Conservation (phyloP, 1,284 basidiomycete species). For the Cutaneotrichosporon dermatis region DNA sequence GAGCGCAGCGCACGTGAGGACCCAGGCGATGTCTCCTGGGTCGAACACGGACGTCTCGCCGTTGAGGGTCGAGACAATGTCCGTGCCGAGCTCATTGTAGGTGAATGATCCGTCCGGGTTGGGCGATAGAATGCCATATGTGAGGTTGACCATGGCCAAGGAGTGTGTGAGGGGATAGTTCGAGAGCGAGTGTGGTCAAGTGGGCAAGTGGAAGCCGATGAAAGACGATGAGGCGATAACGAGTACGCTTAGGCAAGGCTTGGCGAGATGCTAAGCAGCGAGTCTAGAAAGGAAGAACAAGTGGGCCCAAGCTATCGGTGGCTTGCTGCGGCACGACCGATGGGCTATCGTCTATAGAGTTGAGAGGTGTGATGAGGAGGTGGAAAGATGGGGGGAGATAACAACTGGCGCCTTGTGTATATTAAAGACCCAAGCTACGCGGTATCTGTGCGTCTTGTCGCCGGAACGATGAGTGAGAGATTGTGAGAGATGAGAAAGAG, state of each 20-base stretch:
- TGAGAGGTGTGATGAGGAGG: too few relatives aligned
- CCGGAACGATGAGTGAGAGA: too few relatives aligned
- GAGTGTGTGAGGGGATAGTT: neutral
- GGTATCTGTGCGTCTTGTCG: too few relatives aligned
- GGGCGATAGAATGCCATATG: slow-evolving; percentile 19
- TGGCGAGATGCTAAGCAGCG: neutral
- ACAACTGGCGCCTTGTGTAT: too few relatives aligned
- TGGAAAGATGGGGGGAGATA: too few relatives aligned
- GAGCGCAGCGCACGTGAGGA: slow-evolving; percentile 71
- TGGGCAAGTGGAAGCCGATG: neutral
- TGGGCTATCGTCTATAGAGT: too few relatives aligned
- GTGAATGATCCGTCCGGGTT: slow-evolving; percentile 15
- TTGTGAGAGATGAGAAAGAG: too few relatives aligned
- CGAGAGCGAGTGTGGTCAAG: neutral
- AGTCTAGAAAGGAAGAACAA: neutral
- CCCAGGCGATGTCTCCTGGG: slow-evolving; percentile 76
- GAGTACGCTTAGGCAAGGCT: neutral
- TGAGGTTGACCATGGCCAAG: slow-evolving; percentile 23
- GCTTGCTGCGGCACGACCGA: too few relatives aligned
- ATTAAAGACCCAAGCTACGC: too few relatives aligned
- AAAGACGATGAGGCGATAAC: neutral
- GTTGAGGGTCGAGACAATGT: slow-evolving; percentile 27
- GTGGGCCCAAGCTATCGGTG: too few relatives aligned
- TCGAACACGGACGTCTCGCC: slow-evolving; percentile 55
- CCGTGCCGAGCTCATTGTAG: slow-evolving; percentile 27